These are phyloP conservation scores for Geotrichum klebahnii DNA, from an alignment of 1,139 yeast species.

Conservation along the genomic window DNA sequence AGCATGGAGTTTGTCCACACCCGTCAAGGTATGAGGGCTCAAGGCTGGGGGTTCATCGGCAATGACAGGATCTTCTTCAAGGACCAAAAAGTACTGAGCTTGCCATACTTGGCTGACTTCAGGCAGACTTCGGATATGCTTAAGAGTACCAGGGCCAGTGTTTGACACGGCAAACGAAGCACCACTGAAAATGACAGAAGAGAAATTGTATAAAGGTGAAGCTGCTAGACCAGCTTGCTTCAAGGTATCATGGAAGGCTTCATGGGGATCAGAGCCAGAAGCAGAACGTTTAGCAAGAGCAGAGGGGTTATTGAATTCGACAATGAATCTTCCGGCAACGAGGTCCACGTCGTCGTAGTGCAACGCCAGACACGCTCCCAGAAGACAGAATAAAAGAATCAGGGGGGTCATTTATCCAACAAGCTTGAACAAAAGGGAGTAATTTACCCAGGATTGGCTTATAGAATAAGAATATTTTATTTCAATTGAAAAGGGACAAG, in stretches of 20 bases:
- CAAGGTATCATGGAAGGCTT: constrained; percentile 13
- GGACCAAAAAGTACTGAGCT: constrained; percentile 15
- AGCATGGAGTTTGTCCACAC: constrained; percentile 26
- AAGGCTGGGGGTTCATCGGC: constrained; percentile 18
- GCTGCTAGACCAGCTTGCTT: constrained; percentile 12
- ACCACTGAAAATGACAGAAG: constrained; percentile 19
- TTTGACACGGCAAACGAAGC: constrained; percentile 16
- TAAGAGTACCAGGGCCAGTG: constrained; percentile 8
- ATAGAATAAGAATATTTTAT: too few relatives aligned
- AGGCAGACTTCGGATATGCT: constrained; percentile 4
- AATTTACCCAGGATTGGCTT: too few relatives aligned
- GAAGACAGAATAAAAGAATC: too few relatives aligned
- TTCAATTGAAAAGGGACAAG: too few relatives aligned
- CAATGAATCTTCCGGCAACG: constrained; percentile 20
- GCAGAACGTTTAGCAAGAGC: background rate
- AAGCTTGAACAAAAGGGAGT: too few relatives aligned
- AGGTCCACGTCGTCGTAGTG: too few relatives aligned
- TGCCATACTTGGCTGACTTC: constrained; percentile 24
- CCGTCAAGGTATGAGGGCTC: constrained; percentile 28
- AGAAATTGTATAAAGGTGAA: constrained; percentile 14
- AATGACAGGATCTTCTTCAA: constrained; percentile 5
- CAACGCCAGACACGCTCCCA: too few relatives aligned
- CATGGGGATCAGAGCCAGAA: constrained; percentile 1
- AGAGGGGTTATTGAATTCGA: constrained; percentile 14
- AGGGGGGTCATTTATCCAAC: too few relatives aligned